Percentiles rank a stretch among this genome's conserved stretches.
These are phyloP conservation scores for Gymnopus androsaceus DNA, from an alignment of 1,284 basidiomycete species.

Conservation along the genomic window DNA sequence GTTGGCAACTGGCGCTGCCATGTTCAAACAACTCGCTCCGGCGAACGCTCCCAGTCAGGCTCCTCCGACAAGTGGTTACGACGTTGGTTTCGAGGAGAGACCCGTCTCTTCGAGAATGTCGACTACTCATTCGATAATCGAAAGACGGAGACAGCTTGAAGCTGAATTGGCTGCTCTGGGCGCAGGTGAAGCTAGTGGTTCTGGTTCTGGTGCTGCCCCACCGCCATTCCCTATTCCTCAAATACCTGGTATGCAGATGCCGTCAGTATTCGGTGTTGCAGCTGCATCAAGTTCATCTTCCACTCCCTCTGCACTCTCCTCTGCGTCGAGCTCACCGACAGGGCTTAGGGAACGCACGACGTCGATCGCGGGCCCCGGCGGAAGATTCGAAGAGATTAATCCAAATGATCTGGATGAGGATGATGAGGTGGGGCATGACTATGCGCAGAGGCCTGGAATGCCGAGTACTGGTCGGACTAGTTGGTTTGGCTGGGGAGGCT, in stretches of 20 bases:
- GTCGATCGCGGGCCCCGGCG: conserved; percentile 12
- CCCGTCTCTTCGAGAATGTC: conserved; percentile 12
- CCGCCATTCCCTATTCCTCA: conserved; percentile 25
- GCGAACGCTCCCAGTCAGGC: conserved; percentile 29
- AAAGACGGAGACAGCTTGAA: conserved; percentile 55
- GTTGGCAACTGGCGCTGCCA: conserved; percentile 61
- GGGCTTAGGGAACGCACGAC: conserved; percentile 11
- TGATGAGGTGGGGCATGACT: conserved; percentile 11
- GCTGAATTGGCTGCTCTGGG: conserved; percentile 54
- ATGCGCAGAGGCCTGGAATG: conserved; percentile 7
- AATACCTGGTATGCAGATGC: conserved; percentile 4
- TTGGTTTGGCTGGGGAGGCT: conserved; percentile 16
- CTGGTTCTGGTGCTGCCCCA: conserved; percentile 26
- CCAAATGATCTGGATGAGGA: conserved; percentile 11
- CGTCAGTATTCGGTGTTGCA: conserved; percentile 2
- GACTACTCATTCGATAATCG: conserved; percentile 37
- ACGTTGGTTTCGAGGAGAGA: conserved; percentile 9
- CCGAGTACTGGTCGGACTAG: conserved; percentile 7
- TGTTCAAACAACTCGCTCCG: conserved; percentile 52
- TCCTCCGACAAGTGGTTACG: conserved; percentile 10
- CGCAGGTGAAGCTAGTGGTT: conserved; percentile 25
- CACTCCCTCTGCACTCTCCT: not conserved
- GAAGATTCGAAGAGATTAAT: conserved; percentile 17
- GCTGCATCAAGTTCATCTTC: not conserved
- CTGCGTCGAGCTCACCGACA: conserved; percentile 9